Base-by-base conservation (phyloP, 768 basidiomycete species). In the Boletus rubroflammeus region DNA sequence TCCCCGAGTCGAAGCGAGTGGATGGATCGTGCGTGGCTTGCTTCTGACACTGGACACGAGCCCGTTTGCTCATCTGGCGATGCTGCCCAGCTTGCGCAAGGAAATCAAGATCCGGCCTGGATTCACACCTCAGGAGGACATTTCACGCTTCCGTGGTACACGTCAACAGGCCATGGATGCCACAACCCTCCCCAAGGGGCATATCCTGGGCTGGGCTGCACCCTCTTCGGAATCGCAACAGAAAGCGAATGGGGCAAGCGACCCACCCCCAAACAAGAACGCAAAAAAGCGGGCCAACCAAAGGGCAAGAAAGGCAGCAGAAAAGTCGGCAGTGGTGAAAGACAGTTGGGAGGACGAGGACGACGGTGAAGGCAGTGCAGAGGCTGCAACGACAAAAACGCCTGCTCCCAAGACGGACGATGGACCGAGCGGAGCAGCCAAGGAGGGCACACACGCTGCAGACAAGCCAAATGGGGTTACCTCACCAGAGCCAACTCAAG, bases 71-170 rank as follows among this genome's bases (percentile, higher is more conserved):
- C 69, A 48, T 35, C 17, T 32, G 45, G 15, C 42, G 3, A 3
- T 34, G 32, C 29, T n/a, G 35, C 32, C 17, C 46, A 97, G 94
- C 45, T 71, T 91, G 32, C 86, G 94, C 57, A 96, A 94, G 72
- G 82, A 94, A 72, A 75, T 88, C 53, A 94, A 87, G 75, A 86
- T 98, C 59, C 80, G 94, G 26, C 94, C 93, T 3, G 94, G 94
- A 0, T 98, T 88, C 72, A 96, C 92, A 5, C 94, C 94, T 0
- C 92, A 94, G 72, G 94, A 98, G 71, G 94, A 98, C 72, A 81
- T 95, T 8, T 79, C 82, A n/a, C 84, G 86, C 45, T 98, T 94
- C 72, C 82, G 91, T 50, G 83, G 89, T 39, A 81, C 84, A 42
- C 83, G 84, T 49, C 90, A 92, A 67, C 78, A 83, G 47, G 82